These are phyloP conservation scores for Pouteria campechiana DNA, from an alignment of 179 eudicot genomes.

Conservation along the genomic window DNA sequence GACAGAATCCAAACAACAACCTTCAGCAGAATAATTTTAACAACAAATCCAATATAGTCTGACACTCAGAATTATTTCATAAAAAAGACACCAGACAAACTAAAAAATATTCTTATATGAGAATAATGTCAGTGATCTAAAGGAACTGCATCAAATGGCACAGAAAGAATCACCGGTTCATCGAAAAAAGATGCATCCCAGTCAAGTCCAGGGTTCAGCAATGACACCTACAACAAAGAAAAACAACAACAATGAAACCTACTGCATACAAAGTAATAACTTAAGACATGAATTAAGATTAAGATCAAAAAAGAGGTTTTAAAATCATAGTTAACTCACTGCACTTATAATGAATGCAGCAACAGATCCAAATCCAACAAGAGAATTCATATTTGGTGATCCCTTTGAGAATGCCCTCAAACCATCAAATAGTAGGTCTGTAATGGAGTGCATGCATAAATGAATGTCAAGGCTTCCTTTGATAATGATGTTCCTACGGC, in stretches of 20 bases:
- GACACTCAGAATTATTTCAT: too few species aligned
- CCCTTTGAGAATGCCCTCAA: constrained; percentile 59
- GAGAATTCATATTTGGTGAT: constrained; percentile 97
- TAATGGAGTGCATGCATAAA: too few species aligned
- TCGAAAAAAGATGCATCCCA: constrained; percentile 95
- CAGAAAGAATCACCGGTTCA: constrained; percentile 62
- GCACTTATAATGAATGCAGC: constrained; percentile 81
- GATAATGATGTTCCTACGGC: too few species aligned
- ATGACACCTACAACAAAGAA: constrained; percentile 53
- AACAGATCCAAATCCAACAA: constrained; percentile 91
- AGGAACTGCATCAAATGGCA: neutral
- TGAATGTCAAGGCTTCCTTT: too few species aligned
- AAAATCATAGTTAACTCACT: constrained; percentile 38
- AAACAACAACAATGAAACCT: neutral
- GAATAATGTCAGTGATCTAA: neutral
- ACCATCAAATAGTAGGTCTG: constrained; percentile 84
- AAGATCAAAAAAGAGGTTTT: constrained; percentile 2
- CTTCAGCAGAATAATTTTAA: too few species aligned
- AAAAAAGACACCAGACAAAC: too few species aligned
- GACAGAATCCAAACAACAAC: too few species aligned
- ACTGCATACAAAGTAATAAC: too few species aligned
- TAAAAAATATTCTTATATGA: too few species aligned
- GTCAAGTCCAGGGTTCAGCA: constrained; percentile 69
- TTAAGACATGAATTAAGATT: too few species aligned
- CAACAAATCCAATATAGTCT: too few species aligned